Evolutionary conservation across 805 yeast species (phyloP), one percentile per base, ranked within the genome.

Genomic region (Metschnikowia cubensis): DNA sequence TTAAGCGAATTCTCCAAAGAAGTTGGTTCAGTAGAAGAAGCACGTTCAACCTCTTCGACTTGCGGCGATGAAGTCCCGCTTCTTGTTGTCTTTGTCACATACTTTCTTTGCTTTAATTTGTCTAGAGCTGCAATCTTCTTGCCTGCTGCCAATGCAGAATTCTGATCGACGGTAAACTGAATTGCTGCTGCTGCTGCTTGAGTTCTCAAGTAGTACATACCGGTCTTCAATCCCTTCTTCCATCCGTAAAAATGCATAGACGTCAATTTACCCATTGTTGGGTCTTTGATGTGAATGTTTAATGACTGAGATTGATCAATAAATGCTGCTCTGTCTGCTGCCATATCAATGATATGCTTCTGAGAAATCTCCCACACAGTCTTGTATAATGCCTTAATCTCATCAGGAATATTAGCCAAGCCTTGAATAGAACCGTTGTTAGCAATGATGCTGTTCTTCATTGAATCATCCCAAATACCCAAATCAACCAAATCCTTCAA

Each of bases 171-270:
- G 21, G 81, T 45, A 70, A 90, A 92, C 74, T 92, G 96, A 65
- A 94, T 94, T 43, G 99, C 97, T 46, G 96, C 87, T 39, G 96
- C 82, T 18, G 99, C 99, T 53, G 98, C 97, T 77, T 89, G 96
- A 10, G 98, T 92, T 72, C 98, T 85, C 69, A 94, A 76, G 72
- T 94, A 94, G 77, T 94, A 94, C 95, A 94, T 92, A 64, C 99
- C 99, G 4, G 99, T 94, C 80, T 94, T 94, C 67, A 94, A 80
- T 53, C 99, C 99, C 76, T 87, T 89, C 76, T 88, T 87, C 99
- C 99, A 94, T 43, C 97, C 98, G 66, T 94, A 92, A 77, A 94
- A 94, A 70, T 94, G 99, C 97, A 94, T 94, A 57, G 94, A 83
- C 5, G 98, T 94, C 65, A 94, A 79, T 70, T 94, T 94, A 62